Percentiles rank a stretch among this genome's conserved stretches.
These are phyloP conservation scores for Claviceps arundinis DNA, from an alignment of 2,329 filamentous ascomycete genomes.

Conservation along the genomic window DNA sequence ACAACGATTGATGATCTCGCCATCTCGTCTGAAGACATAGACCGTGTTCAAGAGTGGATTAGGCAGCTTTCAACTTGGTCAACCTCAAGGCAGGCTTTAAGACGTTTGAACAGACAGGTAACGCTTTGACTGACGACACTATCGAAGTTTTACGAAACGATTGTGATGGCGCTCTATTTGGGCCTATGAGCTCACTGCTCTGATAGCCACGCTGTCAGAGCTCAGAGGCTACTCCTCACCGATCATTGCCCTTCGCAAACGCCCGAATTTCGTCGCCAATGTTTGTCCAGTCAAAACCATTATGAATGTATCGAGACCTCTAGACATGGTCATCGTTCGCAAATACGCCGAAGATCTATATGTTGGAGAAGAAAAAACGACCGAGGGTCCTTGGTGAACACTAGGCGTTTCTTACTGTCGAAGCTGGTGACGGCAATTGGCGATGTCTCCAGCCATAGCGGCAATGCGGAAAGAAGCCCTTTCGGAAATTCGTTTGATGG, in stretches of 20 bases:
- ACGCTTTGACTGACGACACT: constrained; percentile 78
- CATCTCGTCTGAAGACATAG: too few species aligned
- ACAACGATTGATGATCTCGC: too few species aligned
- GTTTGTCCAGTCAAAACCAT: constrained; percentile 89
- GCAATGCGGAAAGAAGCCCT: constrained; percentile 76
- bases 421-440: constrained; percentile 70
- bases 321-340: constrained; percentile 95
- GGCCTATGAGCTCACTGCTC: constrained; percentile 65
- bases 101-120: constrained; percentile 81
- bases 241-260: constrained; percentile 92
- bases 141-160: constrained; percentile 79
- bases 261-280: constrained; percentile 90
- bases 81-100: constrained; percentile 89
- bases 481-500: constrained; percentile 92
- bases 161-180: constrained; percentile 93
- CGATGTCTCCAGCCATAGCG: constrained; percentile 89
- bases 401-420: constrained; percentile 43
- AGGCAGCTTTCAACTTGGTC: constrained; percentile 62
- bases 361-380: constrained; percentile 90
- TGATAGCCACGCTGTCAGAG: constrained; percentile 65
- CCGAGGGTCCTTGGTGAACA: constrained; percentile 55
- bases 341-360: constrained; percentile 99
- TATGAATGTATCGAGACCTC: constrained; percentile 49
- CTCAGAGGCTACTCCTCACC: constrained; percentile 79
- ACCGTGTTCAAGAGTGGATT: too few species aligned